phyloP scores from a whole-genome alignment of 352 stramenopile species.

The Globisporangium heterothallicum region DNA sequence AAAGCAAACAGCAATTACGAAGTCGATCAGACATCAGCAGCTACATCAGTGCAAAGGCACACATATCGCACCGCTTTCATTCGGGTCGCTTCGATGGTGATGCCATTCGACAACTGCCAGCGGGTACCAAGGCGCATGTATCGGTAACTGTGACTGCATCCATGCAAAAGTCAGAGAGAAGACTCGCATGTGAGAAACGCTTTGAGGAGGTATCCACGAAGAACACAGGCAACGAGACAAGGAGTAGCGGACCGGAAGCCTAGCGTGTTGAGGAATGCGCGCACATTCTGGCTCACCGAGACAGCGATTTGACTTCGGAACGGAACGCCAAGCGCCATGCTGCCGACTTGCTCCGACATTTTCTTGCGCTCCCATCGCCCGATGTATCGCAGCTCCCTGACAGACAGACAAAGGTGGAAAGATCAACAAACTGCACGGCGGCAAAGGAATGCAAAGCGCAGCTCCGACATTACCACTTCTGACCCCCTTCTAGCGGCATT shows the following conservation, averaged over 20 bases:
- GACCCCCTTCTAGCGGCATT: conserved; percentile 62
- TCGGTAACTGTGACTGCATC: conserved; percentile 65
- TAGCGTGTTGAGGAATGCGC: conserved; percentile 63
- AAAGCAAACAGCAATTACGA: no score
- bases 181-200: neutral
- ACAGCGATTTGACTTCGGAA: conserved; percentile 82
- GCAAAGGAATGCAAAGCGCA: neutral
- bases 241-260: conserved; percentile 54
- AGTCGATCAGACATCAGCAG: no score
- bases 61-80: conserved; percentile 70
- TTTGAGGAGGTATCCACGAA: neutral
- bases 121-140: conserved; percentile 81
- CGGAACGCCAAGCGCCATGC: conserved; percentile 52
- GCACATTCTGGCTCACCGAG: conserved; percentile 78
- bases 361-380: conserved; percentile 85
- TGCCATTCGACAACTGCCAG: conserved; percentile 80
- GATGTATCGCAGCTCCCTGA: conserved; percentile 79
- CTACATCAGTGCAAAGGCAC: neutral
- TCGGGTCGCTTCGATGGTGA: conserved; percentile 77
- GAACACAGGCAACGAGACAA: neutral
- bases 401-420: neutral
- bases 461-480: conserved; percentile 56
- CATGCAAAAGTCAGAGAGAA: neutral
- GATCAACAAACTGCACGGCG: neutral
- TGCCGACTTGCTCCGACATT: conserved; percentile 71